Evolutionary conservation across 805 yeast species (phyloP).

Genomic region (Sugiyamaella marilandica): DNA sequence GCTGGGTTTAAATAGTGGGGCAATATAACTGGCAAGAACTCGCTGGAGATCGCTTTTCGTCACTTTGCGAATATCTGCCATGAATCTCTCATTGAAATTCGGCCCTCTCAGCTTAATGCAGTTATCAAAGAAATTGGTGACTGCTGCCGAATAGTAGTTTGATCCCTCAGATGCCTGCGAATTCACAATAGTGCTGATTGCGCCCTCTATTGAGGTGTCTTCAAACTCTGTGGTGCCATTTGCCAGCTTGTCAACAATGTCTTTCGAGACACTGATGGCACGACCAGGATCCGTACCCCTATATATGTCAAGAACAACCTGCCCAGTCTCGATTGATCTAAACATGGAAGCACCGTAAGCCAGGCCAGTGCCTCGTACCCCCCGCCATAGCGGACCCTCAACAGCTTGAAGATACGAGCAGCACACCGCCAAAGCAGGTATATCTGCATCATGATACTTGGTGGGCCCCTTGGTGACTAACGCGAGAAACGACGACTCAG

Average conservation of each 20-base stretch:
- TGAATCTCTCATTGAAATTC: slow-evolving; percentile 49
- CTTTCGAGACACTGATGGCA: slow-evolving; percentile 53
- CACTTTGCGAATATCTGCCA: slow-evolving; percentile 46
- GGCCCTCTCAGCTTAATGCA: slow-evolving; percentile 69
- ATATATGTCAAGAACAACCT: slow-evolving; percentile 60
- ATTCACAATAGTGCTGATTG: slow-evolving; percentile 71
- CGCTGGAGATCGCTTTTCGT: slow-evolving; percentile 46
- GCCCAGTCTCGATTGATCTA: slow-evolving; percentile 60
- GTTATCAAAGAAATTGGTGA: slow-evolving; percentile 59
- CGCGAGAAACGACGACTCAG: slow-evolving; percentile 71
- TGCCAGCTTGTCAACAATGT: slow-evolving; percentile 58
- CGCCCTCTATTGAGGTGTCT: slow-evolving; percentile 56
- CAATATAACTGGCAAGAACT: slow-evolving; percentile 53
- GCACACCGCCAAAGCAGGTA: slow-evolving; percentile 65
- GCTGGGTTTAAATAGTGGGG: slow-evolving; percentile 55
- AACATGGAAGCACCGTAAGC: slow-evolving; percentile 81
- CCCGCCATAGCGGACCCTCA: slow-evolving; percentile 97
- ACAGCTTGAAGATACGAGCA: slow-evolving; percentile 74
- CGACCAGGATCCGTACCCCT: slow-evolving; percentile 79
- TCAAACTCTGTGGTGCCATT: slow-evolving; percentile 54
- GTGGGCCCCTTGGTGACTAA: slow-evolving; percentile 58
- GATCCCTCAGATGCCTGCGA: slow-evolving; percentile 63
- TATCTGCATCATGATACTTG: slow-evolving; percentile 51
- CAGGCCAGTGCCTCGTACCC: slow-evolving; percentile 88
- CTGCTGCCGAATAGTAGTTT: slow-evolving; percentile 62